Evolutionary conservation across 768 basidiomycete genomes (phyloP).

Genomic region (Rickenella mellea): DNA sequence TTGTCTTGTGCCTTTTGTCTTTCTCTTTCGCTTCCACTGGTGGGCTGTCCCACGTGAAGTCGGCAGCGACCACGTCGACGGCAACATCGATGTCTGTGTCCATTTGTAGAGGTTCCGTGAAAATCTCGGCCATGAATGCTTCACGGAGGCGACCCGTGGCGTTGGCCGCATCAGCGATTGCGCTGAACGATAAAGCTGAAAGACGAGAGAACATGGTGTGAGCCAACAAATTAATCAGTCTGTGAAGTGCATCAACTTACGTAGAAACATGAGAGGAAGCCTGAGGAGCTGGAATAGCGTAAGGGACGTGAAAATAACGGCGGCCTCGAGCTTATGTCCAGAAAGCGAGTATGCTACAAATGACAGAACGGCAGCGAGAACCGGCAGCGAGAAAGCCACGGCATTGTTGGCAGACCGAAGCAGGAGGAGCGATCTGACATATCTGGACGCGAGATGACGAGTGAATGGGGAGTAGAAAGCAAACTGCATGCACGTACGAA

Average conservation of each 20-base stretch:
- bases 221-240: neutral
- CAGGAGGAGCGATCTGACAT: slow-evolving; percentile 58
- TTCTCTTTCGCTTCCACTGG: slow-evolving; percentile 37
- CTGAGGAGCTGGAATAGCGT: slow-evolving; percentile 79
- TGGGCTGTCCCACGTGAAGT: slow-evolving; percentile 83
- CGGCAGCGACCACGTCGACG: slow-evolving; percentile 54
- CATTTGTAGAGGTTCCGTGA: slow-evolving; percentile 46
- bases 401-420: slow-evolving; percentile 60
- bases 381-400: slow-evolving; percentile 62
- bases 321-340: slow-evolving; percentile 60
- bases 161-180: slow-evolving; percentile 80
- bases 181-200: slow-evolving; percentile 56
- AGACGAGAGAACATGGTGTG: neutral
- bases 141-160: slow-evolving; percentile 68
- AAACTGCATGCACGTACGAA: slow-evolving; percentile 31
- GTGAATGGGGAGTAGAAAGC: slow-evolving; percentile 11
- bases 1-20: slow-evolving; percentile 24
- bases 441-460: slow-evolving; percentile 23
- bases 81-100: slow-evolving; percentile 54
- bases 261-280: slow-evolving; percentile 69
- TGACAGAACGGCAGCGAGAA: slow-evolving; percentile 62
- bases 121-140: slow-evolving; percentile 78
- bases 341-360: slow-evolving; percentile 55
- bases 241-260: slow-evolving; percentile 18
- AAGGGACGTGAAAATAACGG: slow-evolving; percentile 74